Conservation (phyloP, 2,329 filamentous ascomycete species). For the Talaromyces atroroseus region DNA sequence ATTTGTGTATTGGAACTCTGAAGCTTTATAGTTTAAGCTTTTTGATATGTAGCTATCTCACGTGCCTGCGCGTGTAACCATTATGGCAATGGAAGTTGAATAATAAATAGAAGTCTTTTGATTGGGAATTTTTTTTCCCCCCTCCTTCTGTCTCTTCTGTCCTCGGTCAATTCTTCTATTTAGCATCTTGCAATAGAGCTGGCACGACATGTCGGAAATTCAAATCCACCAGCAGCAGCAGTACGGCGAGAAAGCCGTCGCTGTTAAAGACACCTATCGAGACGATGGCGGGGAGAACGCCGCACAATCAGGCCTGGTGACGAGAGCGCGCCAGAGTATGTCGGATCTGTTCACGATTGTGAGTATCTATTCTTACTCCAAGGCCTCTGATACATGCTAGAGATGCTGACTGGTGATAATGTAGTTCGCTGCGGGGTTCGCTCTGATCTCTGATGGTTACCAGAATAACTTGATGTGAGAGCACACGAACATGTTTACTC, state of each 20-base stretch:
- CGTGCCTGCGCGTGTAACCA: too few relatives aligned
- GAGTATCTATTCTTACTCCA: background rate
- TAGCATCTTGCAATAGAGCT: too few relatives aligned
- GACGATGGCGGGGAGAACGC: background rate
- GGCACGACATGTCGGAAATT: background rate
- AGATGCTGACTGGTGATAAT: background rate
- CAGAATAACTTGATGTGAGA: constrained; percentile 26
- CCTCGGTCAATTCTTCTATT: background rate
- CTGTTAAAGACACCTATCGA: background rate
- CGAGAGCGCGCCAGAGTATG: constrained; percentile 20
- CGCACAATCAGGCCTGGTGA: constrained; percentile 15
- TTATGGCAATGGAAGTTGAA: too few relatives aligned
- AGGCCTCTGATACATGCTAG: background rate
- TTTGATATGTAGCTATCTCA: background rate
- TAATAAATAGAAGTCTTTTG: too few relatives aligned
- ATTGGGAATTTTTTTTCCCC: too few relatives aligned
- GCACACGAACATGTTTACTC: background rate
- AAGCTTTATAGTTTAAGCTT: too few relatives aligned
- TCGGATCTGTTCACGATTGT: constrained; percentile 27
- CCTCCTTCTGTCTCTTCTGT: background rate
- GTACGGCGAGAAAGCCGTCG: background rate
- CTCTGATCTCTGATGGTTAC: constrained; percentile 27
- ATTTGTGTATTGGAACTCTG: background rate
- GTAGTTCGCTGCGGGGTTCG: constrained; percentile 26
- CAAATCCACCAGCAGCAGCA: background rate